These are phyloP conservation scores for Leptodermis oblonga DNA, from an alignment of 257 asterid genomes.

Conservation along the genomic window DNA sequence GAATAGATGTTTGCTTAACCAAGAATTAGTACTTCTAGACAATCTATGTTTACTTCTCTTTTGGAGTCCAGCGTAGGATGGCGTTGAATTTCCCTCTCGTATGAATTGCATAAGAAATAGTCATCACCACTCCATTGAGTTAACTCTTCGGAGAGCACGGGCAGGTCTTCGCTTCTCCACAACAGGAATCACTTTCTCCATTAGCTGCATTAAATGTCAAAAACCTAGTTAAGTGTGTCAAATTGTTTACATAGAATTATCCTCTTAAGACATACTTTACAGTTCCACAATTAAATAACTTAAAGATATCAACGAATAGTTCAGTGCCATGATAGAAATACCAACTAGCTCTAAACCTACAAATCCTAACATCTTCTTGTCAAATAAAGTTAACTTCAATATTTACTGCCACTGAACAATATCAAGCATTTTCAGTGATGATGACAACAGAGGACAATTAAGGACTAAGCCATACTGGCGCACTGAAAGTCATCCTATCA, in stretches of 20 bases:
- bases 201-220: slow-evolving; percentile 44
- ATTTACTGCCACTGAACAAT: background rate
- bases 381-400: background rate
- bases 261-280: background rate
- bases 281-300: background rate
- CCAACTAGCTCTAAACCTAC: background rate
- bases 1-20: slow-evolving; percentile 9
- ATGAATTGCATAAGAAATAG: slow-evolving; percentile 1
- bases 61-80: slow-evolving; percentile 2
- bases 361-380: background rate
- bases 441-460: background rate
- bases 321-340: background rate
- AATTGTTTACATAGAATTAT: background rate
- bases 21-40: slow-evolving; percentile 10
- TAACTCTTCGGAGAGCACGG: slow-evolving; percentile 42
- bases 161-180: slow-evolving; percentile 62
- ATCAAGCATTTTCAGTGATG: background rate
- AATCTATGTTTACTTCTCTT: background rate
- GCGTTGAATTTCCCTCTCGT: slow-evolving; percentile 18
- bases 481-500: background rate
- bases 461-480: background rate
- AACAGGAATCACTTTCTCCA: slow-evolving; percentile 78
- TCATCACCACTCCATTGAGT: slow-evolving; percentile 53
- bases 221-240: background rate
- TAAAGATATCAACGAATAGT: background rate